Percentiles rank a stretch among this genome's conserved stretches.
phyloP scores from a whole-genome alignment of 2,329 filamentous ascomycete genomes.

The Pseudogymnoascus sp. region DNA sequence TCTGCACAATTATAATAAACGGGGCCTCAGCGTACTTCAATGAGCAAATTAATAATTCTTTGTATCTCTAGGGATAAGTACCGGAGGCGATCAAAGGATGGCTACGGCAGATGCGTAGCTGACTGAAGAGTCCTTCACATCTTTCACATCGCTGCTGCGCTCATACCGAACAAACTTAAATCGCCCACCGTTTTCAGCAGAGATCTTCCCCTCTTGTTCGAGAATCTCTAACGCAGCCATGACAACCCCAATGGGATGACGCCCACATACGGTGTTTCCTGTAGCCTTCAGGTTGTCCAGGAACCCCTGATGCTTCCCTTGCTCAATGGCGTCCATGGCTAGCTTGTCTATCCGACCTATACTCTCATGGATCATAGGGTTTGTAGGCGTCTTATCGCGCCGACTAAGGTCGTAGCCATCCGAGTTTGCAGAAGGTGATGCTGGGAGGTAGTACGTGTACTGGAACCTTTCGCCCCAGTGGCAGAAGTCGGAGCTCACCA shows the following conservation, averaged over 20 bases:
- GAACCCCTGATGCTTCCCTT: constrained; percentile 64
- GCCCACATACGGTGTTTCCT: constrained; percentile 85
- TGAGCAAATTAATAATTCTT: not conserved
- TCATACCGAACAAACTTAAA: constrained; percentile 80
- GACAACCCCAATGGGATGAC: constrained; percentile 87
- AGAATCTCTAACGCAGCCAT: constrained; percentile 79
- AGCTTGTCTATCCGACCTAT: constrained; percentile 72
- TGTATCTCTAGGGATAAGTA: not conserved
- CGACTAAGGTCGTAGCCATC: constrained; percentile 27
- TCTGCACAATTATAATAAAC: not conserved
- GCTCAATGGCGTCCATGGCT: constrained; percentile 78
- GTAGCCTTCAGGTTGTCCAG: constrained; percentile 61
- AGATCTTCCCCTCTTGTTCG: constrained; percentile 30
- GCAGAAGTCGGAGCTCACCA: constrained; percentile 93
- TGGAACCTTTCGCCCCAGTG: constrained; percentile 85
- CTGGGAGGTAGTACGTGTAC: constrained; percentile 70
- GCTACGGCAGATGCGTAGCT: constrained; percentile 94
- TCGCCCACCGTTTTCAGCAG: constrained; percentile 25
- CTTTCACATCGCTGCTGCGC: constrained; percentile 66
- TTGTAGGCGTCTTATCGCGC: constrained; percentile 29
- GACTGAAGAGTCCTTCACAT: constrained; percentile 70
- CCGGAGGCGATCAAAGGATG: constrained; percentile 42
- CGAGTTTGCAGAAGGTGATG: constrained; percentile 28
- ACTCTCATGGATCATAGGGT: constrained; percentile 66
- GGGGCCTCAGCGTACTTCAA: not conserved